Evolutionary conservation across 495 filamentous ascomycete genomes (phyloP), one percentile per base, ranked within the genome.

Genomic region (Tuber aestivum): DNA sequence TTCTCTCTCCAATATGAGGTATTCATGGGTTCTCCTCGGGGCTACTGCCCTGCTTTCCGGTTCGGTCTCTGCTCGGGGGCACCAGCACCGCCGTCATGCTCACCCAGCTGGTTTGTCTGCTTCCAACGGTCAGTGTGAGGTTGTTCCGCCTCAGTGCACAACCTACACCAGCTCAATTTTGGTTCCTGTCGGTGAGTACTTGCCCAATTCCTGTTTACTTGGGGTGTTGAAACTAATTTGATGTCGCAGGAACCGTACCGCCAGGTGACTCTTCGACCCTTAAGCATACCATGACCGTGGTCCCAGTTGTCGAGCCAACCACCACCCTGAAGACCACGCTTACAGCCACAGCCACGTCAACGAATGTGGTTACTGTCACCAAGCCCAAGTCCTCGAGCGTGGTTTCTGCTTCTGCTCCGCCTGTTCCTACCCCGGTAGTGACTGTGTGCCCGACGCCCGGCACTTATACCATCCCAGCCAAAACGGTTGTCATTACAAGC

Each of bases 401-500:
- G 44, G 82, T 84, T 37, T 56, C 61, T 70, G 71, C 76, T 35
- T 78, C 77, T 69, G 74, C 70, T 69, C 75, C 41, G 65, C 81
- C 84, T 72, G 86, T 93, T 73, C 92, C 93, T 37, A 92, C 92
- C 32, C 87, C 89, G 42, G 86, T 87, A 71, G 86, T 91, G 41
- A 90, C 91, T 84, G 89, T 86, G 72, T 92, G 88, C 89, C 85
- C 89, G 50, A 90, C 89, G 37, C 89, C 92, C 73, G 92, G 92
- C 84, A 87, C 86, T 77, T 95, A 93, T 88, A 94, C 92, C 79
- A 89, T 94, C 87, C 91, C 92, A 70, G 91, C 91, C 48, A 91
- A 89, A 70, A 94, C 92, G 74, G 77, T 94, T 70, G 91, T 89
- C 41, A 85, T 95, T 74, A 89, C 89, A 72, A 84, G 86, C 81